Conservation (phyloP, 306 rosid genomes). For the Lathyrus aphaca region DNA sequence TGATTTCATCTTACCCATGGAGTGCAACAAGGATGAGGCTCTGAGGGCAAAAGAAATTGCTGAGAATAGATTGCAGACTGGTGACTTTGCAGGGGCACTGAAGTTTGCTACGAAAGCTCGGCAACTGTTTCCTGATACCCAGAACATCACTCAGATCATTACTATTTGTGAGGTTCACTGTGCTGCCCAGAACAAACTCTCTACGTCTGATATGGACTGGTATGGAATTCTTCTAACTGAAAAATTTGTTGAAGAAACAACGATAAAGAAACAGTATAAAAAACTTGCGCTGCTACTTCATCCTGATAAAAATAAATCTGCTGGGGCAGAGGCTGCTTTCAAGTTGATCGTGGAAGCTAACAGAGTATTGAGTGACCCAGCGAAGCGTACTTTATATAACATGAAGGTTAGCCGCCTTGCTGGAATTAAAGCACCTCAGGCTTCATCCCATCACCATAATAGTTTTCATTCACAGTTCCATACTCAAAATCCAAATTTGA, state of each 20-base stretch:
- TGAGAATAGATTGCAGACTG: conserved; percentile 58
- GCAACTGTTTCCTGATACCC: conserved; percentile 64
- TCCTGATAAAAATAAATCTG: conserved; percentile 87
- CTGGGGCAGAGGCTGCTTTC: conserved; percentile 97
- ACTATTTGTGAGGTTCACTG: conserved; percentile 84
- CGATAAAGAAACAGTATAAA: conserved; percentile 76
- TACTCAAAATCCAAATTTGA: conserved; percentile 33
- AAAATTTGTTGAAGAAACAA: conserved; percentile 52
- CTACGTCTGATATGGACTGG: conserved; percentile 76
- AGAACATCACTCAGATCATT: conserved; percentile 67
- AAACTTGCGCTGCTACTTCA: conserved; percentile 86
- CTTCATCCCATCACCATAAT: conserved; percentile 47
- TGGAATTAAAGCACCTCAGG: conserved; percentile 45
- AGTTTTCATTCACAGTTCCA: conserved; percentile 46
- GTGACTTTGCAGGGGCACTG: conserved; percentile 73
- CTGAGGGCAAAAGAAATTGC: conserved; percentile 72
- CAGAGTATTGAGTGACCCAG: conserved; percentile 64
- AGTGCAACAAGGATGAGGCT: conserved; percentile 96
- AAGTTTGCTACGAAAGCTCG: conserved; percentile 74
- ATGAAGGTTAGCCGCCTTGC: conserved; percentile 36
- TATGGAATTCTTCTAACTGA: conserved; percentile 73
- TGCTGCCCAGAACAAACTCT: conserved; percentile 64
- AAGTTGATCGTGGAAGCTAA: conserved; percentile 87
- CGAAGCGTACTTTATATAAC: conserved; percentile 58
- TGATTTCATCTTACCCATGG: conserved; percentile 58